Evolutionary conservation across 2,329 filamentous ascomycete genomes (phyloP), one percentile per base, ranked within the genome.

Genomic region (Neoarthrinium moseri): DNA sequence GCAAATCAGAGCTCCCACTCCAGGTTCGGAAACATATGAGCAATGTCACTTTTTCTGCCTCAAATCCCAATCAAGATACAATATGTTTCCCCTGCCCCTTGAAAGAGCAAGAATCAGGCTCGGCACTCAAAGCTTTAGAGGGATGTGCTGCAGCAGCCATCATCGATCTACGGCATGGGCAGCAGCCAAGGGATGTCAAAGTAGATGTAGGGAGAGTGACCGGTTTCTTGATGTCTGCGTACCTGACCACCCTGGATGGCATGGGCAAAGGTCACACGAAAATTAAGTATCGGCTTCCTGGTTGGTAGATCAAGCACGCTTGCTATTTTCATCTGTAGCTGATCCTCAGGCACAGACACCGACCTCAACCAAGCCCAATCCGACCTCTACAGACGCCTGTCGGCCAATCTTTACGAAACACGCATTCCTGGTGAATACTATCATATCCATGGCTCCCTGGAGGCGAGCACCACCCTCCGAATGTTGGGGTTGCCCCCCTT

Each of bases 391-490:
- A 79, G 86, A 8, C 81, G 86, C 50, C 74, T 89, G 64, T 87
- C 86, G 10, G 86, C 86, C 12, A 88, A 88, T 50, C 66, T 89
- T 2, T 89, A 89, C 65, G 73, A 78, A 56, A 88, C 86, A 7
- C 83, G 80, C 59, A 75, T 72, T n/a, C 66, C 72, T 1, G 80
- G 77, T n/a, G 74, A 84, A 58, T 89, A 81, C 57, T 90, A 87
- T 58, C 86, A 90, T 57, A 85, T 89, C 21, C 86, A 89, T 59
- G 86, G 86, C 35, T 89, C 86, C 1, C 66, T 90, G 1, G 85
- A 89, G 54, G 86, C 86, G 4, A 83, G 80, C 8, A 84, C 78
- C 6, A 86, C 84, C 0, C 67, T 89, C 22, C 73, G 78, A 35
- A 89, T 89, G 84, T 77, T 89, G 53, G 86, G 84, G 0, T 66